phyloP scores from a whole-genome alignment of 2,329 filamentous ascomycete species.

The Aspergillus felis region DNA sequence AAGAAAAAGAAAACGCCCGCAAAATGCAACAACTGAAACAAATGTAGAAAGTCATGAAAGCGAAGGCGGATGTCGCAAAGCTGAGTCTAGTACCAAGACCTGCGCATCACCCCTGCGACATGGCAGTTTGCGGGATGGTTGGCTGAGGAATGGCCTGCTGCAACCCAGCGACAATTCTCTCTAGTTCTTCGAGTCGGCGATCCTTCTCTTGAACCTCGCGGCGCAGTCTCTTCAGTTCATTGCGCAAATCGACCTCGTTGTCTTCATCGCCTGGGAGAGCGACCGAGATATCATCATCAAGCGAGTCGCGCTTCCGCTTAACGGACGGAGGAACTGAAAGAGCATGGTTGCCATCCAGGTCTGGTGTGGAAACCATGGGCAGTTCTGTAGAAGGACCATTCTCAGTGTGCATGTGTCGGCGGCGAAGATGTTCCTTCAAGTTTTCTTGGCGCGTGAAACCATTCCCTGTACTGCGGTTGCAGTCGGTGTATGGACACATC shows the following conservation, averaged over 20 bases:
- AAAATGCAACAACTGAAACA: conserved; percentile 26
- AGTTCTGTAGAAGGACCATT: conserved; percentile 28
- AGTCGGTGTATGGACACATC: conserved; percentile 80
- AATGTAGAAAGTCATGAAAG: conserved; percentile 7
- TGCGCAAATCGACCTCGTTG: conserved; percentile 49
- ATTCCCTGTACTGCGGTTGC: conserved; percentile 82
- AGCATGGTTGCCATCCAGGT: conserved; percentile 29
- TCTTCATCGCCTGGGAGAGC: conserved; percentile 32
- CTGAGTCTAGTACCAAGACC: background rate
- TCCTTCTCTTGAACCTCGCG: conserved; percentile 59
- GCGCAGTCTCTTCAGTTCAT: conserved; percentile 65
- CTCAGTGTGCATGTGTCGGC: conserved; percentile 66
- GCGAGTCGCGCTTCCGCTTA: conserved; percentile 35
- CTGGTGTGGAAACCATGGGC: conserved; percentile 27
- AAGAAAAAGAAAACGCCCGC: conserved; percentile 27
- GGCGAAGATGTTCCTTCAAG: conserved; percentile 84
- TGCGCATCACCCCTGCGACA: conserved; percentile 14
- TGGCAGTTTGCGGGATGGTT: conserved; percentile 28
- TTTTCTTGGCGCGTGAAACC: conserved; percentile 94
- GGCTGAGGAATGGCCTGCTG: conserved; percentile 37
- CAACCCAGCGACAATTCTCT: conserved; percentile 35
- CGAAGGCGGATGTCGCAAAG: conserved; percentile 1
- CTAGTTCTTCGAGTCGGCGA: conserved; percentile 40
- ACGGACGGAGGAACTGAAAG: conserved; percentile 24
- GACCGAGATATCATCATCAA: conserved; percentile 23